Base-by-base conservation (phyloP, 2,329 filamentous ascomycete genomes). In the Ilyonectria robusta region DNA sequence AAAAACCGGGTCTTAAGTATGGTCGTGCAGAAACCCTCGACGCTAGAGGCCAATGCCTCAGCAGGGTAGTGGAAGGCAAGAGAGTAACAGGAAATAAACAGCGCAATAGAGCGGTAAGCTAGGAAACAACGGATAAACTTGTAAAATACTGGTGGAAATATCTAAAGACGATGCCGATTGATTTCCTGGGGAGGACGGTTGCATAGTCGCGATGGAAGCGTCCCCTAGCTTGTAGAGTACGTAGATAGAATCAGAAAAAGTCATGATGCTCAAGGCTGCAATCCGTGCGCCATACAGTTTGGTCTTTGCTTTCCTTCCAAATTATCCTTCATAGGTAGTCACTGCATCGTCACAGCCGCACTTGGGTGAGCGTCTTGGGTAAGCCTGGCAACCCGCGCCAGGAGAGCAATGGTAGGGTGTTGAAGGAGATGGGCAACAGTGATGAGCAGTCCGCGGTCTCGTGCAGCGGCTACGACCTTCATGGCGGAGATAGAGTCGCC, bases 401-500 rank as follows among this genome's bases (percentile, higher is more conserved):
- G 54, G 21, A 40, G 42, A 50, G 60, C 60, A 37, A 63, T 63
- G 23, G 60, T 63, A 1, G 70, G 69, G 26, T 64, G 42, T 35
- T 37, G 53, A 60, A 85, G 84, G 37, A 83, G 79, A 48, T 77
- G 78, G 15, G 79, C 78, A 0, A 85, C 83, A 3, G 80, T 83
- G 15, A 85, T 69, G 1, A 75, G 65, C 10, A 85, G 65, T 13
- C 76, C 78, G 4, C 69, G 65, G 2, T 70, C 75, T 59, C 80
- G 76, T 4, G 82, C 81, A 33, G 77, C 75, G 1, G 82, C 78
- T 1, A 83, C 82, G 2, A 85, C 74, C 57, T 78, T 80, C 83
- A 57, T 67, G 35, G 42, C 69, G 44, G 23, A 62, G 19, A 60
- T 62, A 55, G 62, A 66, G 53, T 66, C 60, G 7, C 64, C 64